Evolutionary conservation across 2,329 filamentous ascomycete genomes (phyloP).

Genomic region (Colletotrichum falcatum): DNA sequence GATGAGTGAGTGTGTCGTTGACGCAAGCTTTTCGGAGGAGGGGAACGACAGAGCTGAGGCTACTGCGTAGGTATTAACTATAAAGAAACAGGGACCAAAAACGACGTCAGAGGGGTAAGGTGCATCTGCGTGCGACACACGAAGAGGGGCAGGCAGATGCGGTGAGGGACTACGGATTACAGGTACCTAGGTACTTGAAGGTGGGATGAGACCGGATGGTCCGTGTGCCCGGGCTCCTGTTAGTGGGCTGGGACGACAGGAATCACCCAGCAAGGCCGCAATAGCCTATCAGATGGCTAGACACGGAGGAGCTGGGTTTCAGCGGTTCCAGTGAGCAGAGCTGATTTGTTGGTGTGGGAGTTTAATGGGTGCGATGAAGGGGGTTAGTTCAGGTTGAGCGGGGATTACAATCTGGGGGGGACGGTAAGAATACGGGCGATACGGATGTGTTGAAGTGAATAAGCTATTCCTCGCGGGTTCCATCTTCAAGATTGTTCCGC

Average conservation of each 20-base stretch:
- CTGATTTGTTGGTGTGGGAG: constrained; percentile 2
- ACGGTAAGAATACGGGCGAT: neutral
- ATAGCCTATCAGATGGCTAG: constrained; percentile 4
- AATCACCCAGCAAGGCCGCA: neutral
- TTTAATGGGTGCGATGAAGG: neutral
- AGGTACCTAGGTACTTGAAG: neutral
- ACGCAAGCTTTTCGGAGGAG: constrained; percentile 37
- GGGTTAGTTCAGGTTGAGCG: neutral
- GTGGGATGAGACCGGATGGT: constrained; percentile 32
- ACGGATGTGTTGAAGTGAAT: neutral
- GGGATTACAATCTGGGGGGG: neutral
- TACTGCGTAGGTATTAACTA: constrained; percentile 4
- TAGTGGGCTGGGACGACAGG: constrained; percentile 27
- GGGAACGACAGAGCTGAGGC: constrained; percentile 29
- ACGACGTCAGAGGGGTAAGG: constrained; percentile 39
- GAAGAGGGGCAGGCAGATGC: constrained; percentile 5
- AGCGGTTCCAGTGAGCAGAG: neutral
- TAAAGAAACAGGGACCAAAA: constrained; percentile 35
- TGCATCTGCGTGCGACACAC: constrained; percentile 13
- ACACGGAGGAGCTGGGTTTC: neutral
- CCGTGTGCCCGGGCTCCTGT: constrained; percentile 34
- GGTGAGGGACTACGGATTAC: constrained; percentile 14
- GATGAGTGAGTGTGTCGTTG: constrained; percentile 14
- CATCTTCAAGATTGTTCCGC: neutral
- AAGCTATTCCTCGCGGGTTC: neutral